Evolutionary conservation across 257 asterid species (phyloP), one percentile per base, ranked within the genome.

Genomic region (Voacanga thouarsii): DNA sequence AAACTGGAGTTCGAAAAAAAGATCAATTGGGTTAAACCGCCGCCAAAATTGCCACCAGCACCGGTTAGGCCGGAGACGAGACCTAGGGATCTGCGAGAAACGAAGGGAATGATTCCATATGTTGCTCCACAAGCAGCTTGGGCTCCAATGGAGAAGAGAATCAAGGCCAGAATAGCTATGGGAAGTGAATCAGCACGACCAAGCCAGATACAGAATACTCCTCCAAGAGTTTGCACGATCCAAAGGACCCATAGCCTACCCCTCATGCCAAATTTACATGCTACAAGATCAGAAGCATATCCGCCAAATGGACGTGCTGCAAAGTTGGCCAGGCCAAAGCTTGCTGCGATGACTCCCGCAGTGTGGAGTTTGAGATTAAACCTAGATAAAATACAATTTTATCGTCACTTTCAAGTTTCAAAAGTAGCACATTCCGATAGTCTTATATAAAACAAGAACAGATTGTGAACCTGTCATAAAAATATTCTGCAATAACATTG

Each of bases 31-130:
- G 92, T 88, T 11, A 88, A 74, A 0, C 95, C 95, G 0, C 90
- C 87, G 0, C 95, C 92, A 12, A 90, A 88, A 75, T 90, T 90
- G 0, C 95, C 92, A 6, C 94, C 92, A 0, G 95, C 95, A 4
- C 92, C 95, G 0, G 91, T 79, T 55, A 90, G 61, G 16, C 95
- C 91, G 0, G 91, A 87, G 0, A 88, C 76, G 0, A 90, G 37
- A 12, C 92, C 92, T 3, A 90, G 74, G 0, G 95, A 88, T 67
- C 92, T 53, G 0, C 92, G 82, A 0, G 95, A 88, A 49, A 88
- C 80, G 59, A 87, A 90, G 0, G 95, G 95, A 26, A 87, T 80
- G 24, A 90, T 68, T 0, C 92, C 92, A 18, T 82, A 88, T 1
- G 91, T 83, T 26, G 92, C 94, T 0, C 90, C 92, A 30, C 89